A percentile compares a stretch with the other conserved stretches of the same genome.
These are phyloP conservation scores for Coemansia sp. DNA, from an alignment of 192 early-diverging fungal genomes.

Conservation along the genomic window DNA sequence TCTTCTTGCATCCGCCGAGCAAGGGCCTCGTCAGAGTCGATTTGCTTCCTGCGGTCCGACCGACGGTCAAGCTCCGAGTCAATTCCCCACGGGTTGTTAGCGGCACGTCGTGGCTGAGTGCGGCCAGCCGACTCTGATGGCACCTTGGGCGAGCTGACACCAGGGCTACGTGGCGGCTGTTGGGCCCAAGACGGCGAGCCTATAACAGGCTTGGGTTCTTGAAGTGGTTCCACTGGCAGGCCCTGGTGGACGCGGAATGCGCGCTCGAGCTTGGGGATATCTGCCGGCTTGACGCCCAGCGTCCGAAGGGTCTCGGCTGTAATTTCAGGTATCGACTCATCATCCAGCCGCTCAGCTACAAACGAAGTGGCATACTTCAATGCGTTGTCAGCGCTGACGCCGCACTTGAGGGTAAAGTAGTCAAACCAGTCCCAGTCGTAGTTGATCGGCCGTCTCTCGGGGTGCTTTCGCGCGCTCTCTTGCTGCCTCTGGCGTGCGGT, in stretches of 20 bases:
- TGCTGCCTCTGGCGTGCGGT: slow-evolving; percentile 57
- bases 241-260: slow-evolving; percentile 58
- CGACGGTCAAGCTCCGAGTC: slow-evolving; percentile 53
- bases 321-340: slow-evolving; percentile 74
- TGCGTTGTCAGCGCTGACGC: slow-evolving; percentile 75
- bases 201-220: slow-evolving; percentile 7
- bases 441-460: slow-evolving; percentile 52
- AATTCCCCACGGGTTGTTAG: slow-evolving; percentile 55
- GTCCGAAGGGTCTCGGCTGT: slow-evolving; percentile 73
- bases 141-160: slow-evolving; percentile 22
- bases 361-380: slow-evolving; percentile 83
- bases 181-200: slow-evolving; percentile 11
- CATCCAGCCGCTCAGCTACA: slow-evolving; percentile 86
- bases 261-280: slow-evolving; percentile 78
- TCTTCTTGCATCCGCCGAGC: slow-evolving; percentile 84
- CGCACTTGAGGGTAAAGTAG: slow-evolving; percentile 79
- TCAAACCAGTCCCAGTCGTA: slow-evolving; percentile 95
- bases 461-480: slow-evolving; percentile 52
- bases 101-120: slow-evolving; percentile 19
- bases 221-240: slow-evolving; percentile 23
- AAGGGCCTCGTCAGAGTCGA: slow-evolving; percentile 78
- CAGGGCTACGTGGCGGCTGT: slow-evolving; percentile 29
- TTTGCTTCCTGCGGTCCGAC: slow-evolving; percentile 61
- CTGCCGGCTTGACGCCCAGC: slow-evolving; percentile 83
- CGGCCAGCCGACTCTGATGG: slow-evolving; percentile 40